These are phyloP conservation scores for Ceratonia siliqua DNA, from an alignment of 306 rosid species.

Conservation along the genomic window DNA sequence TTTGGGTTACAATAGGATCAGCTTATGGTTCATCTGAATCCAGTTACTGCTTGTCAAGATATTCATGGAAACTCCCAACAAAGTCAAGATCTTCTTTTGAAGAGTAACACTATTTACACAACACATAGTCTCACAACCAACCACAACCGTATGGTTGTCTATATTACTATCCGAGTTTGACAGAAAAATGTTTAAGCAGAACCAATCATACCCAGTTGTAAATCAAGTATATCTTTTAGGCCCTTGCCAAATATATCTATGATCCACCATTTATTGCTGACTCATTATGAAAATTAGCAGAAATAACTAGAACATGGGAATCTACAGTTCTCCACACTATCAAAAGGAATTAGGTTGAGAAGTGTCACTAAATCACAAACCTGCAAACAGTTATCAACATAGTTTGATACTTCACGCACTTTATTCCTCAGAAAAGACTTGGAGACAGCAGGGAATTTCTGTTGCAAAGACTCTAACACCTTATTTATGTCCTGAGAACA, in stretches of 20 bases:
- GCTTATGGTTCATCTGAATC: slow-evolving; percentile 4
- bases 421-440: slow-evolving; percentile 71
- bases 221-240: background rate
- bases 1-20: background rate
- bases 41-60: background rate
- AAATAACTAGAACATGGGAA: slow-evolving; percentile 14
- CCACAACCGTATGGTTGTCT: background rate
- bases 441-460: slow-evolving; percentile 65
- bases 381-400: slow-evolving; percentile 82
- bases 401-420: slow-evolving; percentile 81
- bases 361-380: slow-evolving; percentile 45
- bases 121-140: slow-evolving; percentile 14
- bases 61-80: slow-evolving; percentile 19
- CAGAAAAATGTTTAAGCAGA: background rate
- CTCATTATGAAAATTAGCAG: slow-evolving; percentile 28
- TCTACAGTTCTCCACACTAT: slow-evolving; percentile 12
- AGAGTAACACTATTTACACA: background rate
- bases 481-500: slow-evolving; percentile 77
- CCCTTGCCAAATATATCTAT: background rate
- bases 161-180: background rate
- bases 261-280: background rate
- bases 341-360: background rate
- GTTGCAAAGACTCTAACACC: slow-evolving; percentile 70
- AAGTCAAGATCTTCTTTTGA: background rate
- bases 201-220: background rate